Conservation (phyloP, 768 basidiomycete genomes). For the Auriscalpium orientale region DNA sequence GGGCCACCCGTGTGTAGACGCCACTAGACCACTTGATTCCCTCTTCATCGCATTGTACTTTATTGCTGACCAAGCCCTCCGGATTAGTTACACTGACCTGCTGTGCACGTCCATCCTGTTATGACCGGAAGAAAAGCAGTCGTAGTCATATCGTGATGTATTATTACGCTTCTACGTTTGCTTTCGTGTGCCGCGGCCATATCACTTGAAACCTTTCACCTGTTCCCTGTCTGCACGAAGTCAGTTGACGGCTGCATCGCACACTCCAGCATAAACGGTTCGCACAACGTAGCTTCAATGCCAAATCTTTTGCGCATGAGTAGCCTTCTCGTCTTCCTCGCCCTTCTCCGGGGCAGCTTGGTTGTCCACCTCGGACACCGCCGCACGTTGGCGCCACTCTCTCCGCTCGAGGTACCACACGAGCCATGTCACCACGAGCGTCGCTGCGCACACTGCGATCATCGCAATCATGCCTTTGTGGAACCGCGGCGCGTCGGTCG, state of each 20-base stretch:
- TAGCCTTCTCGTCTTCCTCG: neutral
- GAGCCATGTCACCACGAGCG: constrained; percentile 44
- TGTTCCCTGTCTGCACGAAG: no score
- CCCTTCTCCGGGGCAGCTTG: neutral
- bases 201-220: neutral
- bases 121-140: no score
- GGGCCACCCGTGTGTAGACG: neutral
- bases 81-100: neutral
- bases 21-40: neutral
- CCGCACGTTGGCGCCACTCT: constrained; percentile 17
- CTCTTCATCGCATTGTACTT: neutral
- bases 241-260: no score
- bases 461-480: constrained; percentile 63
- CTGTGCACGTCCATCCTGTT: neutral
- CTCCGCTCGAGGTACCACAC: constrained; percentile 48
- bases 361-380: neutral
- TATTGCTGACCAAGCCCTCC: neutral
- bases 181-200: neutral
- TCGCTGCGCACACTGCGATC: constrained; percentile 51
- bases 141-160: neutral
- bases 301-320: neutral
- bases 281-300: neutral
- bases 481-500: constrained; percentile 63
- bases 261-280: neutral
- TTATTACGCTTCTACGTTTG: neutral